phyloP scores from a whole-genome alignment of 106 monocot species.

The Amphibolis antarctica region DNA sequence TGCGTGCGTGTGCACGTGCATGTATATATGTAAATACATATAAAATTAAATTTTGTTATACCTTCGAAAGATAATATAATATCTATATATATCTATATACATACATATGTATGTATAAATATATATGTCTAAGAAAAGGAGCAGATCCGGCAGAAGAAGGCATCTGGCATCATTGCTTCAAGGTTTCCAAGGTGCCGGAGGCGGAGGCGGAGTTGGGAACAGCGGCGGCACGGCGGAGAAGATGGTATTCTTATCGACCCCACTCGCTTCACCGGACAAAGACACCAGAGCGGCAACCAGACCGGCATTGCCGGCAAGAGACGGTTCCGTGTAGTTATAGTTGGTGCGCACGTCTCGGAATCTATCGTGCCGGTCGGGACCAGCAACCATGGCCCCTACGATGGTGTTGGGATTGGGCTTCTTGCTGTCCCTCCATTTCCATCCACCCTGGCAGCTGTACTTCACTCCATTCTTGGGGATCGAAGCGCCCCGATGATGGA shows the following conservation, averaged over 20 bases:
- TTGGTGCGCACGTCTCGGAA: conserved; percentile 19
- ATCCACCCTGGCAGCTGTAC: conserved; percentile 21
- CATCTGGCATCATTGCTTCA: conserved; percentile 2
- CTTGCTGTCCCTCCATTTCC: conserved; percentile 20
- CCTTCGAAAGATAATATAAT: no score
- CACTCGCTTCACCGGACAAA: conserved; percentile 12
- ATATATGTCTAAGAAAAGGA: neutral
- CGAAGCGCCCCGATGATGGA: conserved; percentile 16
- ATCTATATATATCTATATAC: no score
- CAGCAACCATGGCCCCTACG: conserved; percentile 20
- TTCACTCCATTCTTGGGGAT: conserved; percentile 18
- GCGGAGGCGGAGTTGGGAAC: conserved; percentile 18
- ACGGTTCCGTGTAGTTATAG: conserved; percentile 21
- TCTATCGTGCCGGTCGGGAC: conserved; percentile 18
- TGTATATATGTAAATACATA: no score
- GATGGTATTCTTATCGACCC: conserved; percentile 20
- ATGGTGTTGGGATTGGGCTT: conserved; percentile 18
- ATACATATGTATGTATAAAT: no score
- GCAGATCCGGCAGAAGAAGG: neutral
- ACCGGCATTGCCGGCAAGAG: conserved; percentile 22
- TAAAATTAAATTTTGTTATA: no score
- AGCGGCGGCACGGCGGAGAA: conserved; percentile 21
- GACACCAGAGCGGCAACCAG: conserved; percentile 18
- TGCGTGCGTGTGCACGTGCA: no score
- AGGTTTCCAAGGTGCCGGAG: conserved; percentile 14